These are phyloP conservation scores for Bipolaris bicolor DNA, from an alignment of 2,329 filamentous ascomycete species.

Conservation along the genomic window DNA sequence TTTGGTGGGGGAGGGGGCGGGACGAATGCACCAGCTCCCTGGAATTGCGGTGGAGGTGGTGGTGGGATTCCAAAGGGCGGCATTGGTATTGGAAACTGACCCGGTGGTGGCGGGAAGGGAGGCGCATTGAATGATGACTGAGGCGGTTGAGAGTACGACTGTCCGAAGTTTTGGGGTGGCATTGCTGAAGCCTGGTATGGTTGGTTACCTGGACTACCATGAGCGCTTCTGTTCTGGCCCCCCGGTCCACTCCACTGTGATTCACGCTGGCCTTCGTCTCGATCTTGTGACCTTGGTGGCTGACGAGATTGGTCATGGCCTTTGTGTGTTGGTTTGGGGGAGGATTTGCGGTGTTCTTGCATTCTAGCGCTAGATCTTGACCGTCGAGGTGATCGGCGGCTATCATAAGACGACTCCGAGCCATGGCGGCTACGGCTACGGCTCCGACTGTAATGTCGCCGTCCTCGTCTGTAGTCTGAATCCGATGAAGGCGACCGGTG, in stretches of 20 bases:
- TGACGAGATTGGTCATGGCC: conserved; percentile 16
- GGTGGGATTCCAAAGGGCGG: conserved; percentile 27
- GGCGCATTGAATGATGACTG: conserved; percentile 27
- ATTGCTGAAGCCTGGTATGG: conserved; percentile 15
- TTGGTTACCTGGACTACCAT: conserved; percentile 9
- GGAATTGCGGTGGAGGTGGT: conserved; percentile 29
- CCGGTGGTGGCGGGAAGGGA: conserved; percentile 27
- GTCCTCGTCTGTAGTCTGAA: conserved; percentile 21
- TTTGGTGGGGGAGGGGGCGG: conserved; percentile 37
- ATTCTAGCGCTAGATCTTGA: conserved; percentile 22
- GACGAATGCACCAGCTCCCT: conserved; percentile 20
- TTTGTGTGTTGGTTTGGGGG: conserved; percentile 16
- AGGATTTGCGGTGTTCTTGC: conserved; percentile 18
- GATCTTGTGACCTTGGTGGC: conserved; percentile 14
- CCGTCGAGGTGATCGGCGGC: conserved; percentile 11
- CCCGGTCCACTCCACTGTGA: conserved; percentile 19
- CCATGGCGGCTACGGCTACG: conserved; percentile 21
- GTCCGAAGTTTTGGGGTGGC: conserved; percentile 11
- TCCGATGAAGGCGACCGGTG: conserved; percentile 25
- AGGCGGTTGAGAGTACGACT: conserved; percentile 18
- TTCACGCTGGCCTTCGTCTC: conserved; percentile 15
- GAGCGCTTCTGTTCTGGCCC: conserved; percentile 6
- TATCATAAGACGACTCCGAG: conserved; percentile 27
- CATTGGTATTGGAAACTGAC: conserved; percentile 27
- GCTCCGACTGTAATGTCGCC: conserved; percentile 15